Evolutionary conservation across 192 early-diverging fungal genomes (phyloP).

Genomic region (Podila clonocystis): DNA sequence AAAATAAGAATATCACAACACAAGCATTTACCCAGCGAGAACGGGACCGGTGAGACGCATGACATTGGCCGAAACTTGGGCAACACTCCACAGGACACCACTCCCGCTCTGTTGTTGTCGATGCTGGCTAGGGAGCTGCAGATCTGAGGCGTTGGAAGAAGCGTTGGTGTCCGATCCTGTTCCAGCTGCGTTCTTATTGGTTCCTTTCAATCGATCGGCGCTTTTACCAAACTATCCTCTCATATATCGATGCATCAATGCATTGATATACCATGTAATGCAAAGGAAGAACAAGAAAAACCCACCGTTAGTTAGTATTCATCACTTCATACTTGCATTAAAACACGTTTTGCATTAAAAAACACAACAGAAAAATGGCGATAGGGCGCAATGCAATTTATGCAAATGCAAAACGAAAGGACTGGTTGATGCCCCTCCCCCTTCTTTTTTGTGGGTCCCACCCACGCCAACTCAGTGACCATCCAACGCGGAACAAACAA

Average conservation of each 20-base stretch:
- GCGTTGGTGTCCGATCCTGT: not conserved
- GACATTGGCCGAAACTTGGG: constrained; percentile 25
- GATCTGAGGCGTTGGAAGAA: not conserved
- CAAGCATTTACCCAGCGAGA: constrained; percentile 21
- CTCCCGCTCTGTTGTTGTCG: constrained; percentile 16
- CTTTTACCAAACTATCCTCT: constrained; percentile 25
- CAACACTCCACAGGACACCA: constrained; percentile 30
- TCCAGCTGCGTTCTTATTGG: not conserved
- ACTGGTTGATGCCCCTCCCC: not conserved
- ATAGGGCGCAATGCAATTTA: not conserved
- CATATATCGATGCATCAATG: not conserved
- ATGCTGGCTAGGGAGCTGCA: not conserved
- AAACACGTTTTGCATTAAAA: too few relatives aligned
- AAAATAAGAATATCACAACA: not conserved
- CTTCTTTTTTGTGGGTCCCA: too few relatives aligned
- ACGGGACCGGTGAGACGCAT: constrained; percentile 37
- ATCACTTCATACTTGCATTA: too few relatives aligned
- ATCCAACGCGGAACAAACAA: not conserved
- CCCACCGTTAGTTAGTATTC: too few relatives aligned
- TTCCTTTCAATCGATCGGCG: constrained; percentile 16
- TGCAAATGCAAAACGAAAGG: not conserved
- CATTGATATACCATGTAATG: not conserved
- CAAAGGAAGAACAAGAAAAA: not conserved
- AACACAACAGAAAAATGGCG: too few relatives aligned
- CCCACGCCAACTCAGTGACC: too few relatives aligned